phyloP scores from a whole-genome alignment of 257 asterid species.

The Solanum ossicruentum region DNA sequence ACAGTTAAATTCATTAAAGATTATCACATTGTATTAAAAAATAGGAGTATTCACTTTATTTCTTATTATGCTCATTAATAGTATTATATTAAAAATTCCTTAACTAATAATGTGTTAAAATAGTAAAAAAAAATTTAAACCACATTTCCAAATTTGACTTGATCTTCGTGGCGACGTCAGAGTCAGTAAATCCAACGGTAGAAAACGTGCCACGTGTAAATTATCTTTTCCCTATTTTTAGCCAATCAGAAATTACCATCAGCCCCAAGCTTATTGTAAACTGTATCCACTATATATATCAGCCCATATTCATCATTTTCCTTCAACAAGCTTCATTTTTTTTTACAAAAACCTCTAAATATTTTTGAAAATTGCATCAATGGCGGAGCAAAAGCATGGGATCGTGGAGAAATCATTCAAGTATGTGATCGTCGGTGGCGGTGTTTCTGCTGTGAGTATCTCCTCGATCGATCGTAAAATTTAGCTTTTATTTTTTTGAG shows the following conservation, averaged over 20 bases:
- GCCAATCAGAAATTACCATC: background rate
- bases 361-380: background rate
- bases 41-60: background rate
- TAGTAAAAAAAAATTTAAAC: background rate
- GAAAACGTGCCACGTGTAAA: constrained; percentile 17
- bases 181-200: constrained; percentile 24
- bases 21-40: background rate
- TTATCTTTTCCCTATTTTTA: background rate
- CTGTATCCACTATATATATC: background rate
- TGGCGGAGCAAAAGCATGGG: constrained; percentile 24
- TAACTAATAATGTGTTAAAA: background rate
- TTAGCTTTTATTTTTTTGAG: too few relatives aligned
- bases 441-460: constrained; percentile 78
- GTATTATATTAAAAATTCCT: background rate
- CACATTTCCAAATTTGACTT: background rate
- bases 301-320: background rate
- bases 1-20: background rate
- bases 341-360: background rate
- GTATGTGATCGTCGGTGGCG: constrained; percentile 90
- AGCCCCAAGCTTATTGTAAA: background rate
- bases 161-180: constrained; percentile 14
- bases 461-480: background rate
- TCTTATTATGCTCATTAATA: background rate
- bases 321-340: background rate
- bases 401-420: constrained; percentile 40